A percentile compares a stretch with the other conserved stretches of the same genome.
Conservation (phyloP, 2,329 filamentous ascomycete species). For the Zelopaecilomyces penicillatus region DNA sequence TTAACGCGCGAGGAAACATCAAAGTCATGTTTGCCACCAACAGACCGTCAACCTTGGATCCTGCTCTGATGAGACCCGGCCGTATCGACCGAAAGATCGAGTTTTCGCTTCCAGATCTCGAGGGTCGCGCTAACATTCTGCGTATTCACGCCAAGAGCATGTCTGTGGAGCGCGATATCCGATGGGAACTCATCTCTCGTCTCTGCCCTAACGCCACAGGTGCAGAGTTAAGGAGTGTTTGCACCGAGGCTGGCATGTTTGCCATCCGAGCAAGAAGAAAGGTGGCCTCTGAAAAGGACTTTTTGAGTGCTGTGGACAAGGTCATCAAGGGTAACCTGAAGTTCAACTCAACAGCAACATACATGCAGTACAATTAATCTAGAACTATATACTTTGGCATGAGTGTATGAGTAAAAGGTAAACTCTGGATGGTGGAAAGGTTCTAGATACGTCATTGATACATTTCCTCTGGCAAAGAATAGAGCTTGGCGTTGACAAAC, state of each 20-base stretch:
- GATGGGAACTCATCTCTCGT: slow-evolving; percentile 97
- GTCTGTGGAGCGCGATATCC: slow-evolving; percentile 97
- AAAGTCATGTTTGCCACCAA: slow-evolving; percentile 99
- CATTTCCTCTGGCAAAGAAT: slow-evolving; percentile 9
- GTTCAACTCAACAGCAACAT: slow-evolving; percentile 97
- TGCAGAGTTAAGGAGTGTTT: slow-evolving; percentile 91
- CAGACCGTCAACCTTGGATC: slow-evolving; percentile 87
- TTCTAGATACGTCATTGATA: slow-evolving; percentile 17
- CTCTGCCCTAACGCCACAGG: slow-evolving; percentile 96
- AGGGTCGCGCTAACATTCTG: slow-evolving; percentile 93
- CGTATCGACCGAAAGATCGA: slow-evolving; percentile 99
- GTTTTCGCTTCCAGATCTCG: slow-evolving; percentile 93
- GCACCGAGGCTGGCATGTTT: slow-evolving; percentile 98
- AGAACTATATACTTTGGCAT: slow-evolving; percentile 18
- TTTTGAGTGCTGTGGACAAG: slow-evolving; percentile 95
- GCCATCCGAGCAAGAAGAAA: slow-evolving; percentile 90
- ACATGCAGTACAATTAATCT: slow-evolving; percentile 95
- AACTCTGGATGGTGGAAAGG: slow-evolving; percentile 10
- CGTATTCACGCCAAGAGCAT: slow-evolving; percentile 99
- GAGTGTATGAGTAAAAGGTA: slow-evolving; percentile 25
- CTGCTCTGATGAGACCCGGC: slow-evolving; percentile 92
- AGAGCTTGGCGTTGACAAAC: slow-evolving; percentile 9
- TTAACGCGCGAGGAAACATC: slow-evolving; percentile 94
- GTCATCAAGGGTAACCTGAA: slow-evolving; percentile 99
- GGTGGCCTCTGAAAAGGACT: slow-evolving; percentile 98